A percentile compares a stretch with the other conserved stretches of the same genome.
phyloP scores from a whole-genome alignment of 306 rosid genomes.

The Corylus americana region DNA sequence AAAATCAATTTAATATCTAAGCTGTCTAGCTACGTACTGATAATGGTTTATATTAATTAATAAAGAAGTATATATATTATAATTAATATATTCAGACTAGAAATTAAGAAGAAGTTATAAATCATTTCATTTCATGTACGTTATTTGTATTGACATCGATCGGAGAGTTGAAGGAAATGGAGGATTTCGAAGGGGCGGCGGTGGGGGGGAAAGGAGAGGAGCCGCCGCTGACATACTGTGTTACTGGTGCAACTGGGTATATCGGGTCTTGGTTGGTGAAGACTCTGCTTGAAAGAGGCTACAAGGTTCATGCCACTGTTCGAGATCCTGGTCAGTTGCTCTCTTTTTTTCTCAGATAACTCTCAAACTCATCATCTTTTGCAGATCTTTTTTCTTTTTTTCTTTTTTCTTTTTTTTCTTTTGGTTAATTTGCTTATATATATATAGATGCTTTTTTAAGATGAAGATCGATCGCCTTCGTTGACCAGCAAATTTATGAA shows the following conservation, averaged over 20 bases:
- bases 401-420: background rate
- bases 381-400: background rate
- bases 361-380: background rate
- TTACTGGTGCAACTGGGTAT: constrained; percentile 72
- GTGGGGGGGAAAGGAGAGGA: constrained; percentile 3
- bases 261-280: constrained; percentile 75
- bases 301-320: constrained; percentile 69
- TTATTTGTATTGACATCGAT: too few relatives aligned
- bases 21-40: too few relatives aligned
- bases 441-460: background rate
- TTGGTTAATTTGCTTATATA: background rate
- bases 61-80: too few relatives aligned
- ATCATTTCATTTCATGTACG: too few relatives aligned
- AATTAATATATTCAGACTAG: too few relatives aligned
- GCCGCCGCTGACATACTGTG: constrained; percentile 48
- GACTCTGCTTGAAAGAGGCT: constrained; percentile 70
- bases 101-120: too few relatives aligned
- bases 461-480: background rate
- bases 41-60: too few relatives aligned
- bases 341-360: background rate
- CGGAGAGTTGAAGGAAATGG: constrained; percentile 28
- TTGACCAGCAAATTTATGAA: too few relatives aligned
- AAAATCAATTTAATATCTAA: too few relatives aligned
- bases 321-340: constrained; percentile 63
- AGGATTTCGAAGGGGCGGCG: constrained; percentile 19